Base-by-base conservation (phyloP, 495 filamentous ascomycete species). In the Podospora pseudocomata region DNA sequence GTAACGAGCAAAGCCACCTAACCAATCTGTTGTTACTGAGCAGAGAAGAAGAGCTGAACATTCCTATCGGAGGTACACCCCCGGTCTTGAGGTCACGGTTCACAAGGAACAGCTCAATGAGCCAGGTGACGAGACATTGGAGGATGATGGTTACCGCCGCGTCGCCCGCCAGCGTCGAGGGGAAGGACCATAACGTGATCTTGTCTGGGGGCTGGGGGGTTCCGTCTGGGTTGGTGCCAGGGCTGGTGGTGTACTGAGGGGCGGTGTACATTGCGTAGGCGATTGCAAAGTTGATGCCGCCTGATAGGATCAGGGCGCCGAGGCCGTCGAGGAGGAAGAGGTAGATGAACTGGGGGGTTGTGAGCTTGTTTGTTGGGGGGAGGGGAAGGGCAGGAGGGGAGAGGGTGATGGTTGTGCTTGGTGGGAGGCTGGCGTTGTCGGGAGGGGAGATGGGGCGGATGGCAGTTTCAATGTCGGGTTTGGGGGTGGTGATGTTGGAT, bases 241-340 rank as follows among this genome's bases (percentile, higher is more conserved):
- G 5, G 44, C 1, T 19, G 57, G 39, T 44, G 65, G 63, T 57
- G 58, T 58, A 58, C 55, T 18, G 44, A 49, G 53, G 27, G 55
- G 20, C 27, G 7, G 30, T 49, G 26, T 5, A 63, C 70, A 64
- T 72, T 81, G 79, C 76, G 67, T 82, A 83, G 55, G 80, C 80
- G 34, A 81, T 77, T 30, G 80, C 80, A 62, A 82, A 81, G 71
- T 83, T 82, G 69, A 82, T 78, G 6, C 71, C 80, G 15, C 77
- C 81, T 0, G 78, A 79, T 0, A 82, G 19, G 59, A 78, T 60
- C 65, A 76, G 68, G n/a, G 80, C 77, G 23, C 74, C 75, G 30
- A 83, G 39, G 4, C 80, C 80, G 66, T 82, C 76, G 9, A 80
- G 55, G 59, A 77, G 39, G 65, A 80, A 74, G 18, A 83, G 73